Base-by-base conservation (phyloP, 73 alveolate species). In the Paramecium sonneborni region DNA sequence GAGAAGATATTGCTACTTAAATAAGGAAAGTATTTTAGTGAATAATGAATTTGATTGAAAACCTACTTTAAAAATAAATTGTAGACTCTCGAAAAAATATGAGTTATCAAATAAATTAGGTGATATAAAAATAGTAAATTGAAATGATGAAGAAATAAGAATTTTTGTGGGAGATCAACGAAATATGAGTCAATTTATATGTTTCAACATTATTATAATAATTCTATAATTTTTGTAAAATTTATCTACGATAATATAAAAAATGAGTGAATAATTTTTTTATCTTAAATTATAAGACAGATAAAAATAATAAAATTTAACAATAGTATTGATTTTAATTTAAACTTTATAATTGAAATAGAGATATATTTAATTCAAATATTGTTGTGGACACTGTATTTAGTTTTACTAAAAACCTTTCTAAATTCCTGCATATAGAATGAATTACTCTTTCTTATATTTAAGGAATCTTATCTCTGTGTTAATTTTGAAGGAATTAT, bases 401-500 rank as follows among this genome's bases (percentile, higher is more conserved):
- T 72, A 21, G 14, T 35, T 72, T 72, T 72, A 10, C 37, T 72
- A 43, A 79, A 79, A 18, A 79, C 34, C 14, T 79, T 79, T 44
- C 90, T 38, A 43, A 79, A 79, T 44, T 79, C 90, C 6, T 79
- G 69, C 74, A 79, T 79, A 62, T 79, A 79, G 20, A 79, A 39
- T 8, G 90, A 79, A 79, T 79, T 79, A 14, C 90, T 79, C 43
- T 79, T 79, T 79, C 74, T 46, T 21, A 79, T 79, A 43, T 79
- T 43, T 6, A 72, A 9, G 3, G 86, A 72, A 72, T 72, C 86
- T 79, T 79, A 24, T 79, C 90, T 43, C 14, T 74, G 30, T 14
- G 74, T 21, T 79, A 35, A 3, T 24, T 79, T 41, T 39, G 15
- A 43, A 39, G 44, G 69, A 12, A 39, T 21, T 38, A 79, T 12